phyloP scores from a whole-genome alignment of 1,284 basidiomycete species.

The Apiotrichum veenhuisii region DNA sequence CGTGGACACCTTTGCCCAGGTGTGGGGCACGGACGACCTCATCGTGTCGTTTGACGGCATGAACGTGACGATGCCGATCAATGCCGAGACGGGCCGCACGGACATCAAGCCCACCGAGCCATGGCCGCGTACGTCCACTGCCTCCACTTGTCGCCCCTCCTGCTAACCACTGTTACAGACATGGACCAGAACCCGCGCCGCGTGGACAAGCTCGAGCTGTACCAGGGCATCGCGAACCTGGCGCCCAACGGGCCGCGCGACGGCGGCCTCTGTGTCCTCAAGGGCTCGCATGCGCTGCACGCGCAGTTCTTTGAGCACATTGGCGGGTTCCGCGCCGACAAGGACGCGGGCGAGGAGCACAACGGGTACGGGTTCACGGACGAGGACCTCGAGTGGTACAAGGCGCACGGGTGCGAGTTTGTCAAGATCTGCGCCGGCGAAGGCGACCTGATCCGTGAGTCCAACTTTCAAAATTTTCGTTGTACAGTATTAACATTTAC shows the following conservation, averaged over 20 bases:
- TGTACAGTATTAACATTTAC: not conserved
- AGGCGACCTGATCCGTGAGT: conserved; percentile 26
- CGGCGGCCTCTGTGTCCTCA: conserved; percentile 31
- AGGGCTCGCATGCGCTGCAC: conserved; percentile 21
- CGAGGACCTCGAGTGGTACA: conserved; percentile 26
- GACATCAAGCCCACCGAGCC: conserved; percentile 20
- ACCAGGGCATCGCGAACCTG: conserved; percentile 30
- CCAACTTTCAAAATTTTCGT: too few relatives aligned
- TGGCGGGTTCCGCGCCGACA: conserved; percentile 22
- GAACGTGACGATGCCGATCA: conserved; percentile 24
- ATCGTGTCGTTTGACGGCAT: conserved; percentile 39
- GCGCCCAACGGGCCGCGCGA: conserved; percentile 27
- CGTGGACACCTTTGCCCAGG: conserved; percentile 33
- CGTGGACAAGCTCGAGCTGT: conserved; percentile 22
- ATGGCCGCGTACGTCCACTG: conserved; percentile 24
- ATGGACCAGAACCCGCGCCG: conserved; percentile 29
- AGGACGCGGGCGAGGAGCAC: conserved; percentile 19
- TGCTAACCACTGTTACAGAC: conserved; percentile 17
- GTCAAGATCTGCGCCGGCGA: conserved; percentile 24
- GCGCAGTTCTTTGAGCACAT: conserved; percentile 20
- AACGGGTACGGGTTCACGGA: conserved; percentile 22
- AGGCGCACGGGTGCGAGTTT: conserved; percentile 19
- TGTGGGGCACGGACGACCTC: conserved; percentile 45
- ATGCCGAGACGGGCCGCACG: not conserved
- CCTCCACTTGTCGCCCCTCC: too few relatives aligned